Conservation (phyloP, 352 stramenopile genomes). For the Pythium rhizo-oryzae region DNA sequence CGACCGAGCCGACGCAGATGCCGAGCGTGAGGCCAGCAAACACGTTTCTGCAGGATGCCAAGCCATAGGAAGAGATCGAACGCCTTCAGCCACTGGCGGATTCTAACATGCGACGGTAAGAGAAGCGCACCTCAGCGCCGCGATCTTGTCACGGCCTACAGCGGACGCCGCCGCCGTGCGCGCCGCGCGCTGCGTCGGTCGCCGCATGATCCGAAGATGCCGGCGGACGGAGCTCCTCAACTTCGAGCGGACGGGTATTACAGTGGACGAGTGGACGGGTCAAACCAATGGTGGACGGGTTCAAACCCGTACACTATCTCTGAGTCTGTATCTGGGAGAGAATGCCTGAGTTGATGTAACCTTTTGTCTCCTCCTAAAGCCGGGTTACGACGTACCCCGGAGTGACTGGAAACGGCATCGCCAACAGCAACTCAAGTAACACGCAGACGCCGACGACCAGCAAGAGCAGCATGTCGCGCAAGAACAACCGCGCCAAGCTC, state of each 20-base stretch:
- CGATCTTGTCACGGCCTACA: neutral
- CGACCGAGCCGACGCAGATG: conserved; percentile 20
- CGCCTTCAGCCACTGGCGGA: too few species aligned
- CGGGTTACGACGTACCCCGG: neutral
- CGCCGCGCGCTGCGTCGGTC: conserved; percentile 12
- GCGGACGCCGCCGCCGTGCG: neutral
- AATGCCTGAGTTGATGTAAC: neutral
- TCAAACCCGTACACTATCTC: neutral
- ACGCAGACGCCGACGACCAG: neutral
- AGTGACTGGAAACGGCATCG: conserved; percentile 7
- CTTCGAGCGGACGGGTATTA: neutral
- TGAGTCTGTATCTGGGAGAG: neutral
- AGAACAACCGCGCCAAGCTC: conserved; percentile 41
- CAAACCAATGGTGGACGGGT: neutral
- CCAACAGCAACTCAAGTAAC: neutral
- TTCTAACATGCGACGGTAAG: neutral
- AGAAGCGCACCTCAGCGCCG: conserved; percentile 3
- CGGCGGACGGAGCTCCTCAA: conserved; percentile 7
- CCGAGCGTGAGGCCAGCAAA: conserved; percentile 21
- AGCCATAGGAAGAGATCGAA: neutral
- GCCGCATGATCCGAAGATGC: conserved; percentile 15
- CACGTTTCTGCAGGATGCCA: conserved; percentile 7
- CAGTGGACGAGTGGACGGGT: neutral
- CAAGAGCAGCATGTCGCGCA: conserved; percentile 33
- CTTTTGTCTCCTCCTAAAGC: neutral